These are phyloP conservation scores for Blastobotrys elegans DNA, from an alignment of 1,139 yeast genomes.

Conservation along the genomic window DNA sequence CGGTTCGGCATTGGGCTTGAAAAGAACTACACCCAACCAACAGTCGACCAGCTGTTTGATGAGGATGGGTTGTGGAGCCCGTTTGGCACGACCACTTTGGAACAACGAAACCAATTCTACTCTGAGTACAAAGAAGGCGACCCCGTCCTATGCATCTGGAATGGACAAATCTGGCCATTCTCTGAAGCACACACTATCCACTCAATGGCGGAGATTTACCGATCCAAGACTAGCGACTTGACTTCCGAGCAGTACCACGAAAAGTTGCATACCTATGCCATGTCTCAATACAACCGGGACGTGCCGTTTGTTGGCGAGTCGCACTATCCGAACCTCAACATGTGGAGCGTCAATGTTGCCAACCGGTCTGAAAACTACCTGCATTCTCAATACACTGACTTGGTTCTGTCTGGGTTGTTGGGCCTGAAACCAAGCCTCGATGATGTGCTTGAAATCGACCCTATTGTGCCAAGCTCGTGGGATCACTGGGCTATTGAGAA, in stretches of 20 bases:
- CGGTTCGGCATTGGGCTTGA: neutral
- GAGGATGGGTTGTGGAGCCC: neutral
- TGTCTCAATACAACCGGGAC: neutral
- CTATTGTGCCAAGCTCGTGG: conserved; percentile 2
- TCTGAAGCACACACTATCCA: neutral
- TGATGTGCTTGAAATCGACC: conserved; percentile 1
- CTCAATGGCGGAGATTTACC: neutral
- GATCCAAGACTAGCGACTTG: neutral
- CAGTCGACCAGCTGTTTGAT: conserved; percentile 1
- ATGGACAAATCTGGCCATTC: conserved; percentile 1
- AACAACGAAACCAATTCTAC: conserved; percentile 1
- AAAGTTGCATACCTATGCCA: neutral
- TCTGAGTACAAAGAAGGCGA: neutral
- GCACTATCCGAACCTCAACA: conserved; percentile 1
- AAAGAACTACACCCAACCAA: neutral
- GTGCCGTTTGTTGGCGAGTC: conserved; percentile 5
- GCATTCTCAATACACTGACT: neutral
- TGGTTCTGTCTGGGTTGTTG: conserved; percentile 1
- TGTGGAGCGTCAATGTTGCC: conserved; percentile 1
- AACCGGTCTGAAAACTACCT: conserved; percentile 3
- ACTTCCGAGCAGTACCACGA: neutral
- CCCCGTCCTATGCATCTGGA: neutral
- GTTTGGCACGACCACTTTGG: conserved; percentile 4
- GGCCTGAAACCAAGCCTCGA: neutral
- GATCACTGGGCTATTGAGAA: neutral